Evolutionary conservation across 139 green algal genomes (phyloP), one percentile per base, ranked within the genome.

Genomic region (Ettlia oleoabundans): DNA sequence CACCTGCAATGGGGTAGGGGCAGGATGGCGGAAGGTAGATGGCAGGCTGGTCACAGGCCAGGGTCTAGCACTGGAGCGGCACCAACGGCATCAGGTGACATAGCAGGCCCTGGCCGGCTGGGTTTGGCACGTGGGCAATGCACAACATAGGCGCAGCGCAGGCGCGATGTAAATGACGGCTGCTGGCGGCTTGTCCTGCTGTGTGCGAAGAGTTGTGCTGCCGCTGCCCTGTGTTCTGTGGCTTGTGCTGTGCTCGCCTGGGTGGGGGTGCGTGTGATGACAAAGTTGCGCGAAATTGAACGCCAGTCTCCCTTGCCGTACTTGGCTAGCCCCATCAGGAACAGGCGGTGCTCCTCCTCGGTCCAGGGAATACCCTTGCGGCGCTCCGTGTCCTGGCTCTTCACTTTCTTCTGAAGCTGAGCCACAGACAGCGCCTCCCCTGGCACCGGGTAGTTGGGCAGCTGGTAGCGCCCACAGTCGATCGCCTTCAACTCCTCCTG

Each of bases 261-360:
- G 2, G 96, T 98, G n/a, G 96, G 95, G 3, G 96, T 98, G 9
- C 96, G 88, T 0, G 93, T 92, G 37, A 97, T 89, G 41, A 98
- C 96, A 89, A 96, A 98, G 74, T 97, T 95, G 33, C 96, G 89
- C 8, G 91, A 94, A 52, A 98, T 98, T 87, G 75, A 92, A 22
- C 96, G 91, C 96, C 96, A 98, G 86, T 98, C 95, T 43, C 96
- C 96, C 83, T 98, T 98, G 63, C 95, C 95, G 85, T 96, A 98
- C 88, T 98, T 97, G 24, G 89, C 87, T 43, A 98, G 85, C 0
- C 95, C 95, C 82, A 98, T 87, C 62, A 98, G 82, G 86, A 98
- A 98, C 2, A 97, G 87, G 18, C 92, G 86, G 87, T 98, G 95
- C 88, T 98, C 95, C 80, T 98, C 95, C 75, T 98, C 94, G 4